These are phyloP conservation scores for Fusarium begoniae DNA, from an alignment of 2,329 filamentous ascomycete genomes.

Conservation along the genomic window DNA sequence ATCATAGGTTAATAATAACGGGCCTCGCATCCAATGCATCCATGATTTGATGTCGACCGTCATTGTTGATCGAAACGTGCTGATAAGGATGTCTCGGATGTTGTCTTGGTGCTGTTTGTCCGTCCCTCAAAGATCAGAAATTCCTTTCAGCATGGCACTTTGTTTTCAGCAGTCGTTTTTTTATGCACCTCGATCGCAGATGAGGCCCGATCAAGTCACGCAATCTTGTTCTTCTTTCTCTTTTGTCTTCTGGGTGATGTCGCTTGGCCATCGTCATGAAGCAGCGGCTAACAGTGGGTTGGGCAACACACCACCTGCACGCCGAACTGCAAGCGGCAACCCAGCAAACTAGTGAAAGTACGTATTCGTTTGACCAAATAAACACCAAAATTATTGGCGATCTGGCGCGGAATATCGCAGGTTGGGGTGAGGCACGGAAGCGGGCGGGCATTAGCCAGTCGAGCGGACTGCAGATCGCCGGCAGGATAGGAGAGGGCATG, in stretches of 20 bases:
- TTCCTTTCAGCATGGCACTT: constrained; percentile 1
- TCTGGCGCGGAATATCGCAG: constrained; percentile 1
- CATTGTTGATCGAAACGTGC: not conserved
- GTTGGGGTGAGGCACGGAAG: constrained; percentile 6
- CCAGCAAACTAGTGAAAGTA: not conserved
- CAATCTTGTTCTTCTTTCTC: not conserved
- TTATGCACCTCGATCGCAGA: constrained; percentile 11
- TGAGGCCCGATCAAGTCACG: constrained; percentile 13
- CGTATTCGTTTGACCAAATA: not conserved
- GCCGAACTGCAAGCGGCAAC: constrained; percentile 26
- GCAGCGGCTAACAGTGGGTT: constrained; percentile 34
- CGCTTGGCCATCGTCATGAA: constrained; percentile 35
- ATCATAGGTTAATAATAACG: constrained; percentile 1
- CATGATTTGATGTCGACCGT: not conserved
- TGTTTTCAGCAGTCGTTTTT: constrained; percentile 4
- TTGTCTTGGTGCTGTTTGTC: constrained; percentile 9
- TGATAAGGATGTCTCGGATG: constrained; percentile 16
- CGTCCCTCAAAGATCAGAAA: not conserved
- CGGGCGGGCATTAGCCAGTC: constrained; percentile 19
- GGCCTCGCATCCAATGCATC: not conserved
- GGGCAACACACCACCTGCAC: not conserved
- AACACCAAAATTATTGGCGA: constrained; percentile 2
- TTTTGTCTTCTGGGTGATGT: constrained; percentile 1
- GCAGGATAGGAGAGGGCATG: constrained; percentile 2
- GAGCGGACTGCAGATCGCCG: constrained; percentile 21